Evolutionary conservation across 495 filamentous ascomycete genomes (phyloP).

Genomic region (Penicillium simplicissimum): DNA sequence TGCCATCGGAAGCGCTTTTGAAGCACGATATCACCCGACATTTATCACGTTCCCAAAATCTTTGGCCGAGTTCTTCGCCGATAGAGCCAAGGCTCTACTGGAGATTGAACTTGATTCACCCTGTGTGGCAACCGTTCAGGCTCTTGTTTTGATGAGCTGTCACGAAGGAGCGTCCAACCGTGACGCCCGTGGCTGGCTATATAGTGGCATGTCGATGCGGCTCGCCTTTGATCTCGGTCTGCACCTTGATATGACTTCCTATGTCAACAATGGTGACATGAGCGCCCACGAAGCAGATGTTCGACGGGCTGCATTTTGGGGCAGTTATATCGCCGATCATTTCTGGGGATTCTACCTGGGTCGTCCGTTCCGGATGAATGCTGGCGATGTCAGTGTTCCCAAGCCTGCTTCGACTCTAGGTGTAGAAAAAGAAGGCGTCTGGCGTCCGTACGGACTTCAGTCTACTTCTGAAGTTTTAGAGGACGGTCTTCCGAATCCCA

Average conservation of each 20-base stretch:
- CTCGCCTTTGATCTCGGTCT: slow-evolving; percentile 52
- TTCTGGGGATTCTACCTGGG: slow-evolving; percentile 54
- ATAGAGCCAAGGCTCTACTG: slow-evolving; percentile 49
- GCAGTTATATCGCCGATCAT: slow-evolving; percentile 51
- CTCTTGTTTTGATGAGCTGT: slow-evolving; percentile 49
- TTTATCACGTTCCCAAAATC: slow-evolving; percentile 51
- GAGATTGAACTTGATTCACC: slow-evolving; percentile 53
- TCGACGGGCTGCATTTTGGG: slow-evolving; percentile 50
- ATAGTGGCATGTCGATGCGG: slow-evolving; percentile 55
- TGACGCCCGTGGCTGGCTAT: slow-evolving; percentile 54
- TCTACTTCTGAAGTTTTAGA: slow-evolving; percentile 19
- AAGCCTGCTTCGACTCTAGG: slow-evolving; percentile 44
- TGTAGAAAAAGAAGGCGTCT: slow-evolving; percentile 39
- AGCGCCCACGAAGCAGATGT: slow-evolving; percentile 46
- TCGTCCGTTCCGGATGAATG: slow-evolving; percentile 48
- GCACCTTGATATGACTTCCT: slow-evolving; percentile 50
- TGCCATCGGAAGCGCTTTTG: slow-evolving; percentile 49
- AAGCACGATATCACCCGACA: slow-evolving; percentile 47
- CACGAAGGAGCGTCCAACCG: slow-evolving; percentile 49
- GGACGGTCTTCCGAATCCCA: slow-evolving; percentile 36
- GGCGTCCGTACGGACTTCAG: slow-evolving; percentile 48
- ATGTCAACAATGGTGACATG: slow-evolving; percentile 46
- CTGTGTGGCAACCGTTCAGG: slow-evolving; percentile 52
- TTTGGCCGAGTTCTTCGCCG: slow-evolving; percentile 50
- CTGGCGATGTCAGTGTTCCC: slow-evolving; percentile 45